phyloP scores from a whole-genome alignment of 371 early-diverging fungal species.

The Mucor piriformis region DNA sequence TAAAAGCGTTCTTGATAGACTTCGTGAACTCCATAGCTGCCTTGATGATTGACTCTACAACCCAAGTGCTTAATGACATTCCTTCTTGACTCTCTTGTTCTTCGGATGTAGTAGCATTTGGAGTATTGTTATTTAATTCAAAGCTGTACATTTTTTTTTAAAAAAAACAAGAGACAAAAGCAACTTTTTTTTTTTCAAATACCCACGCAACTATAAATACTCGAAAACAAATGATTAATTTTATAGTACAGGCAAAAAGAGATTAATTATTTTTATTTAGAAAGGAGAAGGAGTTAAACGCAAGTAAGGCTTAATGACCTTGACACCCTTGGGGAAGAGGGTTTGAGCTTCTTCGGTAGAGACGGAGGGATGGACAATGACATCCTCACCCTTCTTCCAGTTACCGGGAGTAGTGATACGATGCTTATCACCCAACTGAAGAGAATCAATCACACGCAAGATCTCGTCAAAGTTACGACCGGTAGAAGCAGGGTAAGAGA shows the following conservation, averaged over 20 bases:
- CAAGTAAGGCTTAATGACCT: constrained; percentile 85
- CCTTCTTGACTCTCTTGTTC: not conserved
- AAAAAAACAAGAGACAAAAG: constrained; percentile 5
- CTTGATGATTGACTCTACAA: not conserved
- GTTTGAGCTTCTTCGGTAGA: constrained; percentile 80
- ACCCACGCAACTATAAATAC: not conserved
- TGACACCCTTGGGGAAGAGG: constrained; percentile 81
- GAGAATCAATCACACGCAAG: constrained; percentile 88
- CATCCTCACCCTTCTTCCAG: constrained; percentile 88
- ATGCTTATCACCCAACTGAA: constrained; percentile 86
- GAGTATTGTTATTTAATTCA: not conserved
- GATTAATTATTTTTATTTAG: constrained; percentile 19
- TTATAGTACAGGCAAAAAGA: not conserved
- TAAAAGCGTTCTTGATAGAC: not conserved
- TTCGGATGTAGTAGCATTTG: not conserved
- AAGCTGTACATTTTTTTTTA: not conserved
- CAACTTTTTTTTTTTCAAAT: too few species aligned
- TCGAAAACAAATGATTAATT: not conserved
- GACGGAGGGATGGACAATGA: constrained; percentile 89
- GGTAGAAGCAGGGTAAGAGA: constrained; percentile 90
- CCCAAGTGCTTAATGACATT: not conserved
- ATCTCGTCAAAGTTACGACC: constrained; percentile 97
- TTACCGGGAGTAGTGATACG: constrained; percentile 93
- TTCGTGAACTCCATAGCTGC: not conserved
- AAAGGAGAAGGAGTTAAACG: constrained; percentile 69